Percentiles rank a stretch among this genome's conserved stretches.
These are phyloP conservation scores for Pseudogymnoascus sp. DNA, from an alignment of 2,329 filamentous ascomycete genomes.

Conservation along the genomic window DNA sequence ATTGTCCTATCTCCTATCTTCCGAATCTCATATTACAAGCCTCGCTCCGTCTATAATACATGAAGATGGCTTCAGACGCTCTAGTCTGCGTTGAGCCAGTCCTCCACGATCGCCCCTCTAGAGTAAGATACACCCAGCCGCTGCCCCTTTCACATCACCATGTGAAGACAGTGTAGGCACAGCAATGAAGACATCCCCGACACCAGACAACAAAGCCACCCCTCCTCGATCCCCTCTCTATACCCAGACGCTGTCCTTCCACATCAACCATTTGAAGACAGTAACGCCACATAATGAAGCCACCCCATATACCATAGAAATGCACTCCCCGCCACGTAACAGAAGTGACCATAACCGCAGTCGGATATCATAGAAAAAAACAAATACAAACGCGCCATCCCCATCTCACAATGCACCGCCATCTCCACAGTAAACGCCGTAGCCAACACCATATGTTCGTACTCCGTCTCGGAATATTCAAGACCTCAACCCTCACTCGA, in stretches of 20 bases:
- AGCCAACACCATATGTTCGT: neutral
- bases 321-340: neutral
- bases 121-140: neutral
- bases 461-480: neutral
- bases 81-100: neutral
- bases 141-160: neutral
- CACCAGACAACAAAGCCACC: neutral
- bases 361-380: slow-evolving; percentile 1
- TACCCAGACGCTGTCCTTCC: neutral
- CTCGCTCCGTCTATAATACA: neutral
- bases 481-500: neutral
- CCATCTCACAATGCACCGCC: neutral
- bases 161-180: neutral
- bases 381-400: neutral
- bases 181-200: neutral
- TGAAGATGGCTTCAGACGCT: neutral
- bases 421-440: neutral
- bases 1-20: slow-evolving; percentile 2
- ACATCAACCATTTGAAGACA: neutral
- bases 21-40: neutral
- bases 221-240: neutral
- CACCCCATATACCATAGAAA: neutral
- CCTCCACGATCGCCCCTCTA: neutral
- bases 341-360: slow-evolving; percentile 1
- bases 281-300: neutral